phyloP scores from a whole-genome alignment of 495 filamentous ascomycete species.

The Lichina pygmaea region DNA sequence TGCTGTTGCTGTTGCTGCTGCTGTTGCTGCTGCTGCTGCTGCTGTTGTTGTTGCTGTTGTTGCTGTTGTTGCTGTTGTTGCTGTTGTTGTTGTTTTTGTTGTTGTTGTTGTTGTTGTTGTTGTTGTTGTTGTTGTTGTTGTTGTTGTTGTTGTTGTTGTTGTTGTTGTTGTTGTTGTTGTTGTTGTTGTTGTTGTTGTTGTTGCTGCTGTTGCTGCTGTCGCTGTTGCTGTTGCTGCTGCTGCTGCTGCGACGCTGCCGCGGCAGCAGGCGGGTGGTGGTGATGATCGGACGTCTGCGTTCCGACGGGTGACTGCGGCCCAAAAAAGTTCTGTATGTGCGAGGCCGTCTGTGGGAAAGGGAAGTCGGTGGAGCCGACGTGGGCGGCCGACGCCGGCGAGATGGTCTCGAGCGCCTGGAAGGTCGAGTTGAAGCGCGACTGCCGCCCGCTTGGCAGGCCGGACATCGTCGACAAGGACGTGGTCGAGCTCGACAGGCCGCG shows the following conservation, averaged over 20 bases:
- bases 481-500: constrained; percentile 25
- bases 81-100: not conserved
- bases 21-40: not conserved
- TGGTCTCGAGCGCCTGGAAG: constrained; percentile 44
- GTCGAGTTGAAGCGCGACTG: constrained; percentile 54
- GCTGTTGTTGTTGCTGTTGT: no score
- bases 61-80: constrained; percentile 4
- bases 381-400: constrained; percentile 34
- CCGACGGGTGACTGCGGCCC: constrained; percentile 64
- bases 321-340: constrained; percentile 48
- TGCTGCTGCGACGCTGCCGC: not conserved
- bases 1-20: not conserved
- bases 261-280: no score
- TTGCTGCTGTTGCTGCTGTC: not conserved
- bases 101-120: not conserved
- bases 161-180: not conserved
- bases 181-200: constrained; percentile 8
- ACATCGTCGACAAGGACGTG: constrained; percentile 20
- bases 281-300: constrained; percentile 33
- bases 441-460: constrained; percentile 28
- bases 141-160: not conserved
- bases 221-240: not conserved
- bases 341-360: constrained; percentile 28
- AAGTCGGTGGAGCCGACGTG: constrained; percentile 23
- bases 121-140: constrained; percentile 8